Evolutionary conservation across 768 basidiomycete genomes (phyloP), one percentile per base, ranked within the genome.

Genomic region (Sistotremastrum niveocremeum): DNA sequence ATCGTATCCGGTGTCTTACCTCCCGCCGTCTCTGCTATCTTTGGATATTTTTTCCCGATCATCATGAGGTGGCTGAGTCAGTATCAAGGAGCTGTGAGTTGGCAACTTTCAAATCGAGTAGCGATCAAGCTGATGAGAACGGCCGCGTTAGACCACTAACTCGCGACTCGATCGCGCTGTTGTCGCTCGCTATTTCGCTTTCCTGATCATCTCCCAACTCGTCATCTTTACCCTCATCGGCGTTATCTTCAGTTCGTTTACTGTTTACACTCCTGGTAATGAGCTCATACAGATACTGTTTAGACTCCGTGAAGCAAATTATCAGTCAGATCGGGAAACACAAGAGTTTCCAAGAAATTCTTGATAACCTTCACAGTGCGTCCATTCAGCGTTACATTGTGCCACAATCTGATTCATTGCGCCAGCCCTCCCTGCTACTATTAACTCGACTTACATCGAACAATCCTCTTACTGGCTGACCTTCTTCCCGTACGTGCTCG

Each of bases 381-480:
- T 31, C 10, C 3, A 9, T 29, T 10, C 11, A 12, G 12, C 6
- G 6, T 30, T 7, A 34, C 3, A 10, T 11, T 8, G 39, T 33
- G 36, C 36, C 34, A 34, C 34, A 39, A 37, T 38, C 11, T n/a
- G 31, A 29, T 30, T 43, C 44, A n/a, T 20, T 6, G 35, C n/a
- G 36, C 4, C 46, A 87, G 84, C 69, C 35, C 70, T 88, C 20
- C 86, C 84, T 9, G 65, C 61, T 12, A 73, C 62, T 4, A 86
- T 98, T 56, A 86, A 95, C 57, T 65, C 67, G 42, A 90, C 93
- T 0, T 99, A 98, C 56, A 81, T 98, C 54, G 76, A 84, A 56
- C 94, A 98, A 57, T 71, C 83, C 6, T 86, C 84, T 20, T 95
- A 84, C 62, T 94, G 89, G 88, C 65, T 94, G 43, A 94, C 88